Conservation (phyloP, 2,329 filamentous ascomycete species). For the Xylaria sp. region DNA sequence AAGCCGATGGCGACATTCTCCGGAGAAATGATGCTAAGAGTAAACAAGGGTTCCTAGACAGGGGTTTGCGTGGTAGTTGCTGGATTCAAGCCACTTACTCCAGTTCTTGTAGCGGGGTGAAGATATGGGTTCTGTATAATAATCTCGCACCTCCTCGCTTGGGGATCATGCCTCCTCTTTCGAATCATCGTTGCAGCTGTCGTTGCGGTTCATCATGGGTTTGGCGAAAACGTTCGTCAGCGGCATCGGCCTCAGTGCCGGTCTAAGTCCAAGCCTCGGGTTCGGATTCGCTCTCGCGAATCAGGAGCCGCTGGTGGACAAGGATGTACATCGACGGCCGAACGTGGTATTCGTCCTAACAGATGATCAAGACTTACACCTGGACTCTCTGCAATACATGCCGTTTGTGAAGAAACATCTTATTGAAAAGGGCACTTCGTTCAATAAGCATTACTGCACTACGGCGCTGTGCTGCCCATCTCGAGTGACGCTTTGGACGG, state of each 20-base stretch:
- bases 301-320: constrained; percentile 19
- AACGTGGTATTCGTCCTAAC: constrained; percentile 67
- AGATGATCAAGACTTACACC: constrained; percentile 65
- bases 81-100: too few species aligned
- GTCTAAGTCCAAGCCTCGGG: not conserved
- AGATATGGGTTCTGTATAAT: too few species aligned
- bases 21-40: not conserved
- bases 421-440: constrained; percentile 58
- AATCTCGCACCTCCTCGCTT: too few species aligned
- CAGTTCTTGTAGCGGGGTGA: too few species aligned
- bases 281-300: not conserved
- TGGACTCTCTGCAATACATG: constrained; percentile 62
- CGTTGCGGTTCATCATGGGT: constrained; percentile 18
- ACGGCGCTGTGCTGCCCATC: constrained; percentile 45
- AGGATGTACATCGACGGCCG: constrained; percentile 33
- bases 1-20: constrained; percentile 13
- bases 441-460: constrained; percentile 62
- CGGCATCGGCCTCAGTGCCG: constrained; percentile 8
- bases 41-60: too few species aligned
- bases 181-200: not conserved
- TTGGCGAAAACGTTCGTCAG: constrained; percentile 12
- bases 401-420: constrained; percentile 58
- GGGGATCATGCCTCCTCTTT: too few species aligned
- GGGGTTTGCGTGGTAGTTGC: not conserved
- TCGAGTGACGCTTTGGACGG: constrained; percentile 63